Evolutionary conservation across 495 filamentous ascomycete species (phyloP).

Genomic region (Chaetomium cochliodes): DNA sequence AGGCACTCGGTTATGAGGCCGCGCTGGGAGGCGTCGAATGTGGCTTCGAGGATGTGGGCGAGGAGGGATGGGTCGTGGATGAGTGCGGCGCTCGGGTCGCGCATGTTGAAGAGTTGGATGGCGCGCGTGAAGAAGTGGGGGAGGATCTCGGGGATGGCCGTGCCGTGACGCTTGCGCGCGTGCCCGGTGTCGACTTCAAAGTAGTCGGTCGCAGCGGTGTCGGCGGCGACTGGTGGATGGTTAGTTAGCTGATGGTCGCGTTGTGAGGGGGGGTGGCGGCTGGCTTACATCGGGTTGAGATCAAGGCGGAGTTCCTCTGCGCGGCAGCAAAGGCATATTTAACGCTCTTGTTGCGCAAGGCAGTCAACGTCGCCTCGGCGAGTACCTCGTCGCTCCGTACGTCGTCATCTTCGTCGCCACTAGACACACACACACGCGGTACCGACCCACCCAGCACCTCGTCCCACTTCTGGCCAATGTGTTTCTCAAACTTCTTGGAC

Average conservation of each 20-base stretch:
- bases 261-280: neutral
- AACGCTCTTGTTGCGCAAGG: constrained; percentile 26
- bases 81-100: constrained; percentile 23
- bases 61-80: constrained; percentile 20
- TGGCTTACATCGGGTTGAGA: constrained; percentile 29
- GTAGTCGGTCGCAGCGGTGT: constrained; percentile 26
- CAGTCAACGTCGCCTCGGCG: constrained; percentile 22
- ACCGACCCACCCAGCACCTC: constrained; percentile 12
- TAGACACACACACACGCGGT: constrained; percentile 28
- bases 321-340: constrained; percentile 31
- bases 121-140: constrained; percentile 34
- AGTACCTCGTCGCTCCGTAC: constrained; percentile 26
- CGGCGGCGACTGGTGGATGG: constrained; percentile 25
- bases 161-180: constrained; percentile 33
- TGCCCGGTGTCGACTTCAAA: constrained; percentile 34
- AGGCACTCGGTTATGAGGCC: constrained; percentile 27
- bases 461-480: constrained; percentile 30
- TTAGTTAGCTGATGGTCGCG: neutral
- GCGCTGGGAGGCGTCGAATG: constrained; percentile 25
- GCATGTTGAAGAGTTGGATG: constrained; percentile 34
- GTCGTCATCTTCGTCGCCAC: constrained; percentile 23
- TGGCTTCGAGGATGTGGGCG: constrained; percentile 21
- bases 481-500: constrained; percentile 28
- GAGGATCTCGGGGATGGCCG: constrained; percentile 35
- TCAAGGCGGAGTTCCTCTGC: constrained; percentile 27